Base-by-base conservation (phyloP, 179 eudicot species). In the Silene noctiflora region DNA sequence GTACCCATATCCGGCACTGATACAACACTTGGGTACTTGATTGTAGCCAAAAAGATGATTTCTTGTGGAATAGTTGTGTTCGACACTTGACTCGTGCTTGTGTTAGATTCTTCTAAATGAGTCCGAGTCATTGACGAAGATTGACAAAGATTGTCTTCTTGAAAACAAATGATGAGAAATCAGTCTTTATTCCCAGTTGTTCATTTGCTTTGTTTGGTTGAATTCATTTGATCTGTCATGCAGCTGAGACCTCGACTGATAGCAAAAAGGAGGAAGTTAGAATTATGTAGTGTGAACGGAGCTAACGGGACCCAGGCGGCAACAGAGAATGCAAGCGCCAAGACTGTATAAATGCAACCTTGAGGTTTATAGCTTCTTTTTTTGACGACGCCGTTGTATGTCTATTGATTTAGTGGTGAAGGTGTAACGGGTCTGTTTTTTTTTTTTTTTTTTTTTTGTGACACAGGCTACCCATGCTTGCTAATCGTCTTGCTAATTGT, bases 221-320 rank as follows among this genome's bases (percentile, higher is more conserved):
- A 70, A 39, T 65, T 53, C 19, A 42, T 55, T 73, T 83, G n/a
- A 17, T 75, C 27, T 79, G 68, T 77, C 73, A 35, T 82, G 74
- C 82, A 85, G 87, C 72, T 85, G 87, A 85, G 70, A 74, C 84
- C 87, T 63, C 81, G 84, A 24, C 72, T 85, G 69, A 66, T 46
- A 31, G 82, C 80, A 46, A 85, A 85, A 72, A 75, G 77, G 53
- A 78, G 80, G 63, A 82, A 67, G 63, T 68, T 80, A 56, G 80
- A 77, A 12, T 31, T 60, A 17, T 75, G 77, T 65, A 78, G 44
- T 4, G 71, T 22, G 31, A 63, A 27, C 59, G 79, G 77, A 22
- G 71, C 48, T 56, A 63, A 72, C 64, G 81, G 75, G 11, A 67
- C 73, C 11, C 66, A 69, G 69, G 77, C 70, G 13, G 27, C 53